These are phyloP conservation scores for Suillus cothurnatus DNA, from an alignment of 768 basidiomycete genomes.

Conservation along the genomic window DNA sequence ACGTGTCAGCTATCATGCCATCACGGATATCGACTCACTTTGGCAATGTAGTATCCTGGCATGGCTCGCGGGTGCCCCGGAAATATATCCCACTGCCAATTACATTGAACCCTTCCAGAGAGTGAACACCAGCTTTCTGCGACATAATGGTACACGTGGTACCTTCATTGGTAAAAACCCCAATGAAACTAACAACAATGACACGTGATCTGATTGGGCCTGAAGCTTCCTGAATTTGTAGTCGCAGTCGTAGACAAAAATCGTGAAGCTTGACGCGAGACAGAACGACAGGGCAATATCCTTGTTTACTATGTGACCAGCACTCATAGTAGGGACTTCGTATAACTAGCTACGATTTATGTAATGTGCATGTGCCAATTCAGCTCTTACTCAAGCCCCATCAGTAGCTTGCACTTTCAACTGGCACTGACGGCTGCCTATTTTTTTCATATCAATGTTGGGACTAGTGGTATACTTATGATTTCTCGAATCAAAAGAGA, in stretches of 20 bases:
- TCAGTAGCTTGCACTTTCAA: background rate
- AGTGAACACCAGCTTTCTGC: background rate
- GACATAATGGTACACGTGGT: background rate
- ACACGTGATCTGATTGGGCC: background rate
- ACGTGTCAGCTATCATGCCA: background rate
- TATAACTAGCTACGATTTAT: background rate
- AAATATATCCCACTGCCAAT: conserved; percentile 6
- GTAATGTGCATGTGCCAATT: background rate
- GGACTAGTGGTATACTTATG: background rate
- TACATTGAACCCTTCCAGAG: background rate
- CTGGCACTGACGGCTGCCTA: background rate
- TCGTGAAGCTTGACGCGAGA: background rate
- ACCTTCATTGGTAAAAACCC: background rate
- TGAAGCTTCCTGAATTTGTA: background rate
- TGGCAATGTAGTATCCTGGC: conserved; percentile 16
- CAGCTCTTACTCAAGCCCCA: background rate
- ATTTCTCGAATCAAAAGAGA: background rate
- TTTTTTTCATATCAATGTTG: background rate
- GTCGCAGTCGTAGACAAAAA: background rate
- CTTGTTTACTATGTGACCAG: background rate
- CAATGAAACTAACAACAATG: background rate
- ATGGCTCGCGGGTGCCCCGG: background rate
- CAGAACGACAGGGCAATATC: background rate
- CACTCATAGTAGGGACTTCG: too few species aligned
- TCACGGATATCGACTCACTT: conserved; percentile 19